Conservation (phyloP, 768 basidiomycete species). For the Suillus hirtellus region DNA sequence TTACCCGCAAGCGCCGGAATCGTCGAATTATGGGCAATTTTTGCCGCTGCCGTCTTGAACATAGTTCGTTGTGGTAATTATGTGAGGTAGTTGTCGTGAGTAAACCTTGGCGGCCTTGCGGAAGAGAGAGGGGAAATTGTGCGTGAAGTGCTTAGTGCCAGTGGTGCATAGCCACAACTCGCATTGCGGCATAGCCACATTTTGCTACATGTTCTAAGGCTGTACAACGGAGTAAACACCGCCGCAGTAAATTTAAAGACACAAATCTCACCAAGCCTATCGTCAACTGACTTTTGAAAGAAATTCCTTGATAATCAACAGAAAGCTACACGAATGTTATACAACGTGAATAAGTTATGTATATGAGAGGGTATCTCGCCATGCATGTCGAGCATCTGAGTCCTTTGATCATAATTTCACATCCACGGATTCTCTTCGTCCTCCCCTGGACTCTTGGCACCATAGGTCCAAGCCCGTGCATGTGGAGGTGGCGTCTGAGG, state of each 20-base stretch:
- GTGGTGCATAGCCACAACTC: not conserved
- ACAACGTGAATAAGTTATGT: conserved; percentile 8
- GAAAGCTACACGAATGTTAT: not conserved
- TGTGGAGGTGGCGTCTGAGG: conserved; percentile 23
- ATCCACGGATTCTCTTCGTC: conserved; percentile 30
- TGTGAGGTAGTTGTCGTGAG: not conserved
- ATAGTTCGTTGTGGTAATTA: conserved; percentile 36
- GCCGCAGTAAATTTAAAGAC: not conserved
- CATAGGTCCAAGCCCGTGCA: conserved; percentile 15
- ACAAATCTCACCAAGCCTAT: not conserved
- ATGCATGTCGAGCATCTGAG: not conserved
- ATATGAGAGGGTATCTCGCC: not conserved
- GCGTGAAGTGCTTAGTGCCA: not conserved
- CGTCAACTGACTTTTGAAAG: not conserved
- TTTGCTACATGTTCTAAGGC: not conserved
- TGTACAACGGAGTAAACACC: not conserved
- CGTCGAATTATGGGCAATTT: conserved; percentile 87
- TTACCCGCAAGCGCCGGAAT: conserved; percentile 71
- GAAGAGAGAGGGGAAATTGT: not conserved
- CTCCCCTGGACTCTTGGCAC: conserved; percentile 16
- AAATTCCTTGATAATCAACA: not conserved
- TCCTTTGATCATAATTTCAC: conserved; percentile 6
- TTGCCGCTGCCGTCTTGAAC: conserved; percentile 79
- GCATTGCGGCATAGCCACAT: not conserved
- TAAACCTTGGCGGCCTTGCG: not conserved